Evolutionary conservation across 352 stramenopile genomes (phyloP).

Genomic region (Blastocystis sp.): DNA sequence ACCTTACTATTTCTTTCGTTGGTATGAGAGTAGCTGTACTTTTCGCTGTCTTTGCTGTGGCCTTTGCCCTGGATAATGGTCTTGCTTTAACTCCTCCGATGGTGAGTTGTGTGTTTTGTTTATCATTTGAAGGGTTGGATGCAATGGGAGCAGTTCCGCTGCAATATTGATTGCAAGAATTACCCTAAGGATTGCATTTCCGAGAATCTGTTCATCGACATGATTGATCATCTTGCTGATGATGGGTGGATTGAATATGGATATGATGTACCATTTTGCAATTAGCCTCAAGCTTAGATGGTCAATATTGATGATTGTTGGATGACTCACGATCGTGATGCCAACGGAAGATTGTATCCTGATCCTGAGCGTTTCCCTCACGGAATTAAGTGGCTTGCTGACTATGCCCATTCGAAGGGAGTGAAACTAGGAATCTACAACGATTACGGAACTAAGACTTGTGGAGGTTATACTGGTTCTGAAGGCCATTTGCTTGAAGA

Average conservation of each 20-base stretch:
- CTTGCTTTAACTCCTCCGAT: conserved; percentile 68
- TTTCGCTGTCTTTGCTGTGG: conserved; percentile 50
- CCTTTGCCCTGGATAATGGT: conserved; percentile 67
- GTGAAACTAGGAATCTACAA: conserved; percentile 68
- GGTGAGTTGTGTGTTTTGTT: conserved; percentile 37
- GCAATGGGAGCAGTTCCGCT: conserved; percentile 68
- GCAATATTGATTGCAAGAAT: conserved; percentile 67
- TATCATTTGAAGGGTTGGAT: conserved; percentile 65
- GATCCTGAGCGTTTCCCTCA: conserved; percentile 67
- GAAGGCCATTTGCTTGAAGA: conserved; percentile 66
- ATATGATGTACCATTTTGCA: conserved; percentile 63
- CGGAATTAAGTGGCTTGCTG: conserved; percentile 64
- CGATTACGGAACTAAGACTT: conserved; percentile 67
- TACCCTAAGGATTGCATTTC: conserved; percentile 65
- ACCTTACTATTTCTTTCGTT: not conserved
- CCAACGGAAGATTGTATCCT: conserved; percentile 62
- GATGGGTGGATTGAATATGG: conserved; percentile 66
- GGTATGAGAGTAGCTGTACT: conserved; percentile 56
- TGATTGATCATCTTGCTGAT: conserved; percentile 65
- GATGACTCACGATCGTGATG: conserved; percentile 63
- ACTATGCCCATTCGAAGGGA: conserved; percentile 65
- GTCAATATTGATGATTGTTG: conserved; percentile 70
- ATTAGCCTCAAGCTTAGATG: conserved; percentile 19
- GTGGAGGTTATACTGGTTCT: conserved; percentile 65
- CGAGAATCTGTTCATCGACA: conserved; percentile 65